Conservation (phyloP, 257 asterid genomes). For the Hygrophila difformis region DNA sequence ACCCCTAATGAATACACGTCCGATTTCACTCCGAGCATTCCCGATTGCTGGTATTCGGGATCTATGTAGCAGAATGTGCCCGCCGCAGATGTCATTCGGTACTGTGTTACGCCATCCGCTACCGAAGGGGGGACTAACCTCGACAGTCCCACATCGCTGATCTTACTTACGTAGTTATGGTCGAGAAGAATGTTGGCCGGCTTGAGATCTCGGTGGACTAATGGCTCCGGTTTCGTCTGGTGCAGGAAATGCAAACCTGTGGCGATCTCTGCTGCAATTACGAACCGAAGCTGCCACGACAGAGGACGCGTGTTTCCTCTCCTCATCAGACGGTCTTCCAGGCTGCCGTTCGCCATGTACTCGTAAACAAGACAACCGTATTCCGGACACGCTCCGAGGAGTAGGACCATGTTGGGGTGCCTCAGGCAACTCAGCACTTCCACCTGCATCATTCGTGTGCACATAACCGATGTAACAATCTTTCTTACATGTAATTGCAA, state of each 20-base stretch:
- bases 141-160: slow-evolving; percentile 79
- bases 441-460: too few relatives aligned
- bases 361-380: slow-evolving; percentile 82
- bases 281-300: slow-evolving; percentile 77
- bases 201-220: slow-evolving; percentile 88
- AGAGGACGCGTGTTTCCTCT: slow-evolving; percentile 41
- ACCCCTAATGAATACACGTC: slow-evolving; percentile 78
- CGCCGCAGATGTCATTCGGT: slow-evolving; percentile 80
- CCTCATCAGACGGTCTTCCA: slow-evolving; percentile 60
- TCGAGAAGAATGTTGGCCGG: slow-evolving; percentile 85
- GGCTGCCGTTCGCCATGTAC: slow-evolving; percentile 77
- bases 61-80: slow-evolving; percentile 91
- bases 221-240: slow-evolving; percentile 82
- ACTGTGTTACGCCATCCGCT: slow-evolving; percentile 56
- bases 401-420: slow-evolving; percentile 83
- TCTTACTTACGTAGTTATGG: slow-evolving; percentile 67
- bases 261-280: slow-evolving; percentile 71
- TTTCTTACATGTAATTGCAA: neutral
- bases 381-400: slow-evolving; percentile 93
- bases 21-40: slow-evolving; percentile 90
- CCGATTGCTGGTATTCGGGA: slow-evolving; percentile 88
- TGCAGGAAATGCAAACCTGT: slow-evolving; percentile 81
- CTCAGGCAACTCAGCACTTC: slow-evolving; percentile 83
- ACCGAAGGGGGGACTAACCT: slow-evolving; percentile 63
- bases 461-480: too few relatives aligned